A percentile compares a stretch with the other conserved stretches of the same genome.
phyloP scores from a whole-genome alignment of 352 stramenopile genomes.

The Phytophthora cactorum region DNA sequence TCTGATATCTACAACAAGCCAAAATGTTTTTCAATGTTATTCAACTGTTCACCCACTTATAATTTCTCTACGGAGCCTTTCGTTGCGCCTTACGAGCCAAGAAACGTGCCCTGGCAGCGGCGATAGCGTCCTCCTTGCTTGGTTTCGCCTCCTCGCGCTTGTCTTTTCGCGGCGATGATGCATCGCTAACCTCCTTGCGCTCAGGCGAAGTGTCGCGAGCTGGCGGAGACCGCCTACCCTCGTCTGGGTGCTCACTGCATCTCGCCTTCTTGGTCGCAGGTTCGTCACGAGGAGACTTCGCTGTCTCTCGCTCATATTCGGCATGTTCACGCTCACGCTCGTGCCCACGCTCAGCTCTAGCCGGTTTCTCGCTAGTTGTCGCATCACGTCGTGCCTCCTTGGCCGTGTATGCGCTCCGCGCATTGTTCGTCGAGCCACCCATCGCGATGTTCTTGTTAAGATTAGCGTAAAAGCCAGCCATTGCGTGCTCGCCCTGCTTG shows the following conservation, averaged over 20 bases:
- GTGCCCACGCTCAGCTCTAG: conserved; percentile 8
- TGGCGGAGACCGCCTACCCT: conserved; percentile 9
- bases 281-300: conserved; percentile 9
- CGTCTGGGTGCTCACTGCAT: conserved; percentile 15
- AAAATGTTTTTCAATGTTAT: conserved; percentile 11
- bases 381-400: conserved; percentile 24
- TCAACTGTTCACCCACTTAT: conserved; percentile 4
- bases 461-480: conserved; percentile 92
- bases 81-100: conserved; percentile 83
- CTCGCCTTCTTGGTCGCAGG: conserved; percentile 25
- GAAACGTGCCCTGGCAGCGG: conserved; percentile 80
- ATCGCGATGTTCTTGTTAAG: conserved; percentile 94
- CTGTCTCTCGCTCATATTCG: conserved; percentile 3
- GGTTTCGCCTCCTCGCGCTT: conserved; percentile 32
- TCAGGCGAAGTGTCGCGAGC: conserved; percentile 4
- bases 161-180: conserved; percentile 9
- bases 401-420: conserved; percentile 86
- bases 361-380: conserved; percentile 10
- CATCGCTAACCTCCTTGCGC: conserved; percentile 2
- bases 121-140: conserved; percentile 81
- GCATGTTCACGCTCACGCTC: conserved; percentile 1
- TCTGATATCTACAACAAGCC: conserved; percentile 2
- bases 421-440: conserved; percentile 74
- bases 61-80: conserved; percentile 18
- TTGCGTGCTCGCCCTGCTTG: conserved; percentile 73